Evolutionary conservation across 2,329 filamentous ascomycete species (phyloP).

Genomic region (Colletotrichum tanaceti): DNA sequence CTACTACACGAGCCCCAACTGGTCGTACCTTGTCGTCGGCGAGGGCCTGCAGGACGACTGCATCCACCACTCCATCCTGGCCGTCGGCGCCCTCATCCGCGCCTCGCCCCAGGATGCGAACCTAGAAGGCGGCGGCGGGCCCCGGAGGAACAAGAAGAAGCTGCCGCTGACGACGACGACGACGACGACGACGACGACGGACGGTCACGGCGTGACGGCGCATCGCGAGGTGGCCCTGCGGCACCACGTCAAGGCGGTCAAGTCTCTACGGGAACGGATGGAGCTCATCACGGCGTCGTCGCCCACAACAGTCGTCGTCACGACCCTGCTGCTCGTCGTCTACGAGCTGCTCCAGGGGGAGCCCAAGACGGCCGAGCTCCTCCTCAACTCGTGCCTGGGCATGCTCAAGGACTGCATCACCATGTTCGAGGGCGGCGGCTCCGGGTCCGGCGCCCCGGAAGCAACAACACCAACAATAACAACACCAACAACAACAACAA

Average conservation of each 20-base stretch:
- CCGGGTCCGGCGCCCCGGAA: no score
- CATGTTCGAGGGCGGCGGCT: constrained; percentile 4
- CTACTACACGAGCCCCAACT: constrained; percentile 23
- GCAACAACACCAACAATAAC: not conserved
- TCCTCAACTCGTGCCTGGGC: constrained; percentile 33
- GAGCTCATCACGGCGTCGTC: constrained; percentile 17
- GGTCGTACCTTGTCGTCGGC: constrained; percentile 29
- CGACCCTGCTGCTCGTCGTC: constrained; percentile 36
- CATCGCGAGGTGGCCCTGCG: constrained; percentile 31
- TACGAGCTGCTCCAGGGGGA: constrained; percentile 40
- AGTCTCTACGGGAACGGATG: constrained; percentile 25
- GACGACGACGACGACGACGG: no score
- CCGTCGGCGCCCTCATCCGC: constrained; percentile 27
- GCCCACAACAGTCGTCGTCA: constrained; percentile 32
- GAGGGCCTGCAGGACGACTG: constrained; percentile 31
- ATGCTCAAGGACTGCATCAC: constrained; percentile 30
- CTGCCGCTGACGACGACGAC: no score
- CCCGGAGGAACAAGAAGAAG: not conserved
- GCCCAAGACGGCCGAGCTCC: constrained; percentile 25
- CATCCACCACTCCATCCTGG: constrained; percentile 29
- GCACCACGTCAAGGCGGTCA: constrained; percentile 24
- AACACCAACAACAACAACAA: not conserved
- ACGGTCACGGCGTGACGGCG: constrained; percentile 1
- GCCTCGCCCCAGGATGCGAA: constrained; percentile 6
- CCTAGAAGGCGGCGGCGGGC: no score